Percentiles rank a stretch among this genome's conserved stretches.
phyloP scores from a whole-genome alignment of 345 rosid species.

The Bruguiera sexangula region DNA sequence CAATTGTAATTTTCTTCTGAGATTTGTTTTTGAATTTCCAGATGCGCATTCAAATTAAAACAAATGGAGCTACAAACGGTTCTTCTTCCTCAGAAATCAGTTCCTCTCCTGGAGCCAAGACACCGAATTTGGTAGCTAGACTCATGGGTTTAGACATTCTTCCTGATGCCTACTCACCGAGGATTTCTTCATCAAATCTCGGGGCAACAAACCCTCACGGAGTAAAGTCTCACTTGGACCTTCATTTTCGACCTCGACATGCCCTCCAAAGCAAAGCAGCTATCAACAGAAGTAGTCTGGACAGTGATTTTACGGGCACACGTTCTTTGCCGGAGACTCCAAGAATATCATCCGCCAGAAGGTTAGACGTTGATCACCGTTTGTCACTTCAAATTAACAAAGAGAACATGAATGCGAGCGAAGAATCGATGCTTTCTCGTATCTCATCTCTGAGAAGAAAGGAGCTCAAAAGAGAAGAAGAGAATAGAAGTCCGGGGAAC shows the following conservation, averaged over 20 bases:
- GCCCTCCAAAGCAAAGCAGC: conserved; percentile 23
- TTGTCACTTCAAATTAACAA: conserved; percentile 72
- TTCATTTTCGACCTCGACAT: conserved; percentile 19
- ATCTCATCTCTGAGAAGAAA: conserved; percentile 38
- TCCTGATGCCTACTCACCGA: conserved; percentile 55
- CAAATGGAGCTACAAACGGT: conserved; percentile 27
- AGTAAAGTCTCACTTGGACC: conserved; percentile 16
- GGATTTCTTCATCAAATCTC: conserved; percentile 26
- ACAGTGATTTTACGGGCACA: conserved; percentile 39
- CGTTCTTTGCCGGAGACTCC: conserved; percentile 87
- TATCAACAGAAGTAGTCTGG: conserved; percentile 34
- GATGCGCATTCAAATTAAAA: conserved; percentile 78
- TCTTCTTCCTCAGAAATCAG: conserved; percentile 50
- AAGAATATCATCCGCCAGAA: conserved; percentile 65
- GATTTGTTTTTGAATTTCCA: conserved; percentile 17
- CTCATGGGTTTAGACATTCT: conserved; percentile 95
- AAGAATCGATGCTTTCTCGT: conserved; percentile 39
- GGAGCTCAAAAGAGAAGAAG: conserved; percentile 51
- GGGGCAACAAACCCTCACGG: conserved; percentile 22
- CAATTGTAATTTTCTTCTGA: conserved; percentile 15
- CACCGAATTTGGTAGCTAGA: conserved; percentile 82
- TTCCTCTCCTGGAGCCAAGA: conserved; percentile 66
- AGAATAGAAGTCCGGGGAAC: conserved; percentile 54
- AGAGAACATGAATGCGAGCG: conserved; percentile 43
- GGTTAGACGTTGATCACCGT: conserved; percentile 73